Conservation (phyloP, 2,329 filamentous ascomycete species). For the Aspergillus calidoustus region DNA sequence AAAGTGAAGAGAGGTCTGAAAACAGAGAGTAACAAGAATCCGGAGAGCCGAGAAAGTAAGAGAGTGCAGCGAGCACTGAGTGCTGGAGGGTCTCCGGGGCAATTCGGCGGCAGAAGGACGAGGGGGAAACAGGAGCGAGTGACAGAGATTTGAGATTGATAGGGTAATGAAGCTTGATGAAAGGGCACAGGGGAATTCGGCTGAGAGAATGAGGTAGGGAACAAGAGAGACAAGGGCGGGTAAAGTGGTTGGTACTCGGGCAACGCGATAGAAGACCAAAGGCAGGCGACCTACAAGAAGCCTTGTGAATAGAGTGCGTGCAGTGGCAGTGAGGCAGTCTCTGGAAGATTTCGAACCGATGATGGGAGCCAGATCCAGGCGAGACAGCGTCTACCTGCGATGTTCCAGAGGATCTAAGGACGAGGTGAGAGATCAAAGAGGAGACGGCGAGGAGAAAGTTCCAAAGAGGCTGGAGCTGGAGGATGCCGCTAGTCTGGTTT, state of each 20-base stretch:
- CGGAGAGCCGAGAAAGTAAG: constrained; percentile 22
- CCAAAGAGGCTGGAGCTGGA: constrained; percentile 16
- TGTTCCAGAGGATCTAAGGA: constrained; percentile 5
- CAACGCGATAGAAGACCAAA: constrained; percentile 30
- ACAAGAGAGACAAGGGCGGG: constrained; percentile 26
- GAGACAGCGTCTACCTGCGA: constrained; percentile 18
- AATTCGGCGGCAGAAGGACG: constrained; percentile 21
- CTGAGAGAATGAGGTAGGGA: constrained; percentile 25
- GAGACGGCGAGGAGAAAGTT: constrained; percentile 4
- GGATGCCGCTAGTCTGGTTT: constrained; percentile 12
- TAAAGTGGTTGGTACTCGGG: constrained; percentile 13
- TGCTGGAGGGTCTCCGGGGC: not conserved
- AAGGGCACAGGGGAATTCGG: constrained; percentile 18
- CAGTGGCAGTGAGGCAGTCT: constrained; percentile 22
- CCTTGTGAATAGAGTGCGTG: constrained; percentile 32
- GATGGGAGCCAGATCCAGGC: constrained; percentile 16
- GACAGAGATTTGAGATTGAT: constrained; percentile 9
- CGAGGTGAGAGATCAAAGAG: not conserved
- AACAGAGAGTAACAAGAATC: constrained; percentile 10
- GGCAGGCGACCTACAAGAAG: constrained; percentile 51
- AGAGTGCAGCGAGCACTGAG: constrained; percentile 27
- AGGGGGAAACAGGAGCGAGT: constrained; percentile 22
- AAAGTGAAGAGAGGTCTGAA: constrained; percentile 18
- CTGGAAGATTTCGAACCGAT: constrained; percentile 25
- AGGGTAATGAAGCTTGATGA: constrained; percentile 20